phyloP scores from a whole-genome alignment of 169 alveolate genomes.

The Toxoplasma gondii region DNA sequence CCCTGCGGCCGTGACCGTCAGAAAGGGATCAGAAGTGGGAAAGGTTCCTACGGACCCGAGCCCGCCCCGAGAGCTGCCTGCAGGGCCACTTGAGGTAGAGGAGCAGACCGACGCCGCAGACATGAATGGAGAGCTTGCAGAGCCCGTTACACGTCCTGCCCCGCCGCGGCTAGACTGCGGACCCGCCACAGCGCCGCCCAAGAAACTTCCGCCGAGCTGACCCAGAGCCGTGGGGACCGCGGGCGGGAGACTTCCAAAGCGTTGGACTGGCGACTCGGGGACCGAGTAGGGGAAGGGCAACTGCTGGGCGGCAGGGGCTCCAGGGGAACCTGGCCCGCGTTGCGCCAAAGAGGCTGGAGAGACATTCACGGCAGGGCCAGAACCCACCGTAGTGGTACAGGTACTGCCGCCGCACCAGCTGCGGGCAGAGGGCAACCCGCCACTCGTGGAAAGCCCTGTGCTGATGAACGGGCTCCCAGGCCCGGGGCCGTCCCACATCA shows the following conservation, averaged over 20 bases:
- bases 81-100: background rate
- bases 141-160: too few relatives aligned
- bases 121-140: too few relatives aligned
- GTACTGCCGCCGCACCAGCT: background rate
- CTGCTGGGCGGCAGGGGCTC: background rate
- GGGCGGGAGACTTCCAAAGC: background rate
- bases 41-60: background rate
- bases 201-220: background rate
- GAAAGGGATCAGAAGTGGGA: background rate
- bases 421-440: background rate
- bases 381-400: background rate
- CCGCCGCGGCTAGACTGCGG: too few relatives aligned
- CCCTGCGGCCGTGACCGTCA: background rate
- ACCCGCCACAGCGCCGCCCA: too few relatives aligned
- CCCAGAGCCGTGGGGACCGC: background rate
- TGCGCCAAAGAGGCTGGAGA: too few relatives aligned
- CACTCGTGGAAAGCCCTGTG: background rate
- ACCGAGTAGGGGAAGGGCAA: background rate
- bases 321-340: too few relatives aligned
- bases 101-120: background rate
- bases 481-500: too few relatives aligned
- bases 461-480: too few relatives aligned
- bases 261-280: background rate
- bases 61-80: background rate
- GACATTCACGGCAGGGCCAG: too few relatives aligned